Conservation (phyloP, 306 rosid species). For the Cucurbita argyrosperma region DNA sequence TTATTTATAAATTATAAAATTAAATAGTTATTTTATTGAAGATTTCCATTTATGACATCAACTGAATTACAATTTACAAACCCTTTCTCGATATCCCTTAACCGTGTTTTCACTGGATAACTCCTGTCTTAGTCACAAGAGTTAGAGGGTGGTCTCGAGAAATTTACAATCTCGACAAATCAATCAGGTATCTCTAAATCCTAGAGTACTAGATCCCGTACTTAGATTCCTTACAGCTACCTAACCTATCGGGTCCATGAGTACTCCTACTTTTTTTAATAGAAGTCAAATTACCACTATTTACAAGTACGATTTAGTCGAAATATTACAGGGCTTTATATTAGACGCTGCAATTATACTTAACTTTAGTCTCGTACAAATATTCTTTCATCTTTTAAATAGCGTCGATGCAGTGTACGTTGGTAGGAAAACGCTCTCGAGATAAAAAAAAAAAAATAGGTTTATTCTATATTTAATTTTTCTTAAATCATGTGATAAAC, state of each 20-base stretch:
- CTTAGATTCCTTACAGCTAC: neutral
- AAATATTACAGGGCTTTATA: neutral
- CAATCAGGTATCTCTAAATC: neutral
- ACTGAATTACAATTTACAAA: no score
- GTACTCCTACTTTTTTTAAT: neutral
- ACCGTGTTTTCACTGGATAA: no score
- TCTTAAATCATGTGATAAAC: neutral
- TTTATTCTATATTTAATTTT: neutral
- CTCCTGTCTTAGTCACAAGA: neutral
- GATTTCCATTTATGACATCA: neutral
- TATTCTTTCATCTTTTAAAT: neutral
- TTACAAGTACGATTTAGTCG: neutral
- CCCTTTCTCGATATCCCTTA: no score
- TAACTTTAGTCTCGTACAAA: neutral
- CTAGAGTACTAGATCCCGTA: neutral
- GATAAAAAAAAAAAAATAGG: neutral
- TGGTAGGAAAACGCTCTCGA: neutral
- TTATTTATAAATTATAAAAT: neutral
- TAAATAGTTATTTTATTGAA: neutral
- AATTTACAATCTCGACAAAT: neutral
- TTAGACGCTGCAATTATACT: neutral
- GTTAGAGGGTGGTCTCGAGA: no score
- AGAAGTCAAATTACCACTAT: neutral
- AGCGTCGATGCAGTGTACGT: neutral
- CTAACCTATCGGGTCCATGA: neutral